phyloP scores from a whole-genome alignment of 1,284 basidiomycete genomes.

The Cerioporus squamosus region DNA sequence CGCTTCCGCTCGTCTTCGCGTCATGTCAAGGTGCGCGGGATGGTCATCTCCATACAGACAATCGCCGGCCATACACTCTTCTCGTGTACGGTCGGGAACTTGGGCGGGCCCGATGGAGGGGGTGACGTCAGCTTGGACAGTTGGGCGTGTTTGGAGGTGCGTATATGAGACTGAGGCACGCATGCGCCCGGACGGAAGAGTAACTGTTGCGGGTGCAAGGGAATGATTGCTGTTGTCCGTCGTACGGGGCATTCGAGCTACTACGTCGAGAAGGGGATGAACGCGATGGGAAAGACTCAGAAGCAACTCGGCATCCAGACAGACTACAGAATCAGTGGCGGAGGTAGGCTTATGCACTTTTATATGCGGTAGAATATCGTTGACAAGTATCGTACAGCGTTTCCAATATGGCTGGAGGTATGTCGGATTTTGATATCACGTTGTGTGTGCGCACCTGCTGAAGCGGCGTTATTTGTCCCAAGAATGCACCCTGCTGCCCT shows the following conservation, averaged over 20 bases:
- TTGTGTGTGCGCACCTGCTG: slow-evolving; percentile 5
- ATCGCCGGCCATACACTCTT: slow-evolving; percentile 80
- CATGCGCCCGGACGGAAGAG: not conserved
- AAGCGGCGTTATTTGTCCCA: slow-evolving; percentile 12
- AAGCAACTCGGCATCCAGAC: slow-evolving; percentile 69
- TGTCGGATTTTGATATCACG: slow-evolving; percentile 5
- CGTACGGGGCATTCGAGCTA: slow-evolving; percentile 83
- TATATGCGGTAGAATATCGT: too few relatives aligned
- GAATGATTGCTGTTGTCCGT: slow-evolving; percentile 77
- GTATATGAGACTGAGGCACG: slow-evolving; percentile 4
- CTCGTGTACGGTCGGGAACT: slow-evolving; percentile 79
- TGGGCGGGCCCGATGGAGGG: slow-evolving; percentile 63
- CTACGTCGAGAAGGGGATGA: slow-evolving; percentile 83
- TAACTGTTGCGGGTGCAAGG: slow-evolving; percentile 31
- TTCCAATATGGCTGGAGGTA: slow-evolving; percentile 84
- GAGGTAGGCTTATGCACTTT: slow-evolving; percentile 55
- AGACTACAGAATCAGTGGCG: slow-evolving; percentile 69
- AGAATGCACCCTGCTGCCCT: slow-evolving; percentile 83
- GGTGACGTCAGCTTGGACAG: slow-evolving; percentile 81
- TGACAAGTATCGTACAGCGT: slow-evolving; percentile 49
- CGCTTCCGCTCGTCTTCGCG: slow-evolving; percentile 75
- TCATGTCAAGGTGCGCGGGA: slow-evolving; percentile 75
- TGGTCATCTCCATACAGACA: slow-evolving; percentile 77
- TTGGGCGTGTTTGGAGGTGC: slow-evolving; percentile 69
- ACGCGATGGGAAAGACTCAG: slow-evolving; percentile 76